phyloP scores from a whole-genome alignment of 352 stramenopile species.

The Globisporangium spinosum region DNA sequence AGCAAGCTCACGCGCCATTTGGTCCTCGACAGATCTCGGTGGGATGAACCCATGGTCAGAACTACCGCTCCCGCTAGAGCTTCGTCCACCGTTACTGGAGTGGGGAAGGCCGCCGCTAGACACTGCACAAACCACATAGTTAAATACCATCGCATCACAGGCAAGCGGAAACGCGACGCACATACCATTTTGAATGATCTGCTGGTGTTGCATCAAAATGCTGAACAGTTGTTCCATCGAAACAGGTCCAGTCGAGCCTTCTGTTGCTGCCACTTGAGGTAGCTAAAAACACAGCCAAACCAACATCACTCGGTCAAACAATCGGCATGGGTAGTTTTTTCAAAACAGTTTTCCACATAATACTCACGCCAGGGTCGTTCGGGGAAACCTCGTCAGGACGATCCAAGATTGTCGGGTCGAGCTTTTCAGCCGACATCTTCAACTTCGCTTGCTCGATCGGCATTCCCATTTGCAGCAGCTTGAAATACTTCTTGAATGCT shows the following conservation, averaged over 20 bases:
- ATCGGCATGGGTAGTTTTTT: neutral
- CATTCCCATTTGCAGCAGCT: constrained; percentile 80
- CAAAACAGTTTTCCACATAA: neutral
- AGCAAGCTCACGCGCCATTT: constrained; percentile 80
- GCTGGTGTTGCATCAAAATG: constrained; percentile 86
- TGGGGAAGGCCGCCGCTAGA: constrained; percentile 24
- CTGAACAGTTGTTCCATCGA: constrained; percentile 87
- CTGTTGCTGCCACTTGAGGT: constrained; percentile 20
- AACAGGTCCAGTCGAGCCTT: constrained; percentile 38
- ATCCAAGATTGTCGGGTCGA: constrained; percentile 63
- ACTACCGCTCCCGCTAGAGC: constrained; percentile 23
- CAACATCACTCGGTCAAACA: constrained; percentile 1
- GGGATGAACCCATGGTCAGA: constrained; percentile 17
- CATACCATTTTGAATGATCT: constrained; percentile 82
- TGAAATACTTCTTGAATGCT: constrained; percentile 80
- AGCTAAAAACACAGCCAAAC: constrained; percentile 28
- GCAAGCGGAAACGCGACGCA: neutral
- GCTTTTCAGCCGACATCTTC: constrained; percentile 72
- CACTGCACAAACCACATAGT: constrained; percentile 23
- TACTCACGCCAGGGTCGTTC: constrained; percentile 71
- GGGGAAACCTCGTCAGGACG: constrained; percentile 70
- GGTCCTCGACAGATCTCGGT: constrained; percentile 63
- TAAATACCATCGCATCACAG: neutral
- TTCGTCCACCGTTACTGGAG: constrained; percentile 7
- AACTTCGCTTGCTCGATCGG: constrained; percentile 76